Evolutionary conservation across 192 early-diverging fungal species (phyloP).

Genomic region (Coemansia sp.): DNA sequence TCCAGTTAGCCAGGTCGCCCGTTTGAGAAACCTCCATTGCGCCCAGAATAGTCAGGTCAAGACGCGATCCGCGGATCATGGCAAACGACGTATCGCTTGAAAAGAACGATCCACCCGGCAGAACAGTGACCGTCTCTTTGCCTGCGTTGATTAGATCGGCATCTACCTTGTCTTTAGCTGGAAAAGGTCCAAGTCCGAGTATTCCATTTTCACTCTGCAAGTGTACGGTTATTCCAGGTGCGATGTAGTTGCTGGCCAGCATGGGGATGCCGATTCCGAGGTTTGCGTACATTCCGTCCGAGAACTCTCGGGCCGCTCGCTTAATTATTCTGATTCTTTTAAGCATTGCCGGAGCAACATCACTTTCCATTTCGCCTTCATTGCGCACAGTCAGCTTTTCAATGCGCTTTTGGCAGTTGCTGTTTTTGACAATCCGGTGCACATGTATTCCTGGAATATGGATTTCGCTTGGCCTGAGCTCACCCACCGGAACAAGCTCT

Average conservation of each 20-base stretch:
- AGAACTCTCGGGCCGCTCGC: conserved; percentile 71
- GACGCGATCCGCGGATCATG: conserved; percentile 72
- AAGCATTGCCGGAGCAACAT: conserved; percentile 34
- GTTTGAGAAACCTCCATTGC: conserved; percentile 58
- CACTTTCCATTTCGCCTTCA: conserved; percentile 1
- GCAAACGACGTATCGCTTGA: conserved; percentile 68
- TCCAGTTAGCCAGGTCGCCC: conserved; percentile 80
- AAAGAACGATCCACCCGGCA: conserved; percentile 65
- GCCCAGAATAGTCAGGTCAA: conserved; percentile 70
- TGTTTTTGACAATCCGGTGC: conserved; percentile 62
- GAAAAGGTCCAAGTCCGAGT: conserved; percentile 71
- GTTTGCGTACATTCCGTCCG: conserved; percentile 67
- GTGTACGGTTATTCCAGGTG: conserved; percentile 60
- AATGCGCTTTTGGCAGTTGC: conserved; percentile 65
- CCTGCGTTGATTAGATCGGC: conserved; percentile 71
- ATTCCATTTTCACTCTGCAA: conserved; percentile 77
- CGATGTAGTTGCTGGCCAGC: conserved; percentile 69
- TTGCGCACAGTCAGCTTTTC: conserved; percentile 50
- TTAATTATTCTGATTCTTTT: conserved; percentile 63
- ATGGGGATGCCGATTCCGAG: conserved; percentile 77
- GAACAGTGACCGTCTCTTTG: conserved; percentile 61
- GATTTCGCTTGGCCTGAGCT: conserved; percentile 62
- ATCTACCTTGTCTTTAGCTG: conserved; percentile 60
- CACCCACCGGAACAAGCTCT: conserved; percentile 65
- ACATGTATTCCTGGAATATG: conserved; percentile 73